Evolutionary conservation across 257 asterid genomes (phyloP).

Genomic region (Nemophila menziesii): DNA sequence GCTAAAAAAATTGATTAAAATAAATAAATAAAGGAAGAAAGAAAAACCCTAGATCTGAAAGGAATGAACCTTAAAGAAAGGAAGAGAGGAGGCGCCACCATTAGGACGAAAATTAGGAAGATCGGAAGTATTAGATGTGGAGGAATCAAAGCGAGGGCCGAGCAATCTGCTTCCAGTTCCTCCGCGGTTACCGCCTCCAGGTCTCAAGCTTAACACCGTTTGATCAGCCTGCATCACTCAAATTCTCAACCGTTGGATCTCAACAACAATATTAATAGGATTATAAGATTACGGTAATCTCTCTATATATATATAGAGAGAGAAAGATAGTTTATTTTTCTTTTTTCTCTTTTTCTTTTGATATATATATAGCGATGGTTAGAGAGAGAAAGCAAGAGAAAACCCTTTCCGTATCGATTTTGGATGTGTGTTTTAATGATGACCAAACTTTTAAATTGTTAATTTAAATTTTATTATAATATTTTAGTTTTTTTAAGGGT

Average conservation of each 20-base stretch:
- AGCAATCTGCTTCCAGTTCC: conserved; percentile 28
- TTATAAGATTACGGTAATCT: too few relatives aligned
- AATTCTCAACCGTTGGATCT: conserved; percentile 18
- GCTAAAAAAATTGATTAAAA: not conserved
- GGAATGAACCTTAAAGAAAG: conserved; percentile 15
- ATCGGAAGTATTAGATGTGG: conserved; percentile 20
- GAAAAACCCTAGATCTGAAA: conserved; percentile 14
- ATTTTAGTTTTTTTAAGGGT: too few relatives aligned
- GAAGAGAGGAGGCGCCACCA: conserved; percentile 20
- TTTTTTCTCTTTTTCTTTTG: too few relatives aligned
- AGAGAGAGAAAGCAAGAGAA: too few relatives aligned
- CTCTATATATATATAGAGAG: too few relatives aligned
- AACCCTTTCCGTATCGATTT: too few relatives aligned
- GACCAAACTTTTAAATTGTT: too few relatives aligned
- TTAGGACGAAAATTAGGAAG: conserved; percentile 20
- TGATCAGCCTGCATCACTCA: conserved; percentile 47
- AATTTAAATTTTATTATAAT: too few relatives aligned
- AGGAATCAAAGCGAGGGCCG: conserved; percentile 30
- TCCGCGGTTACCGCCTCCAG: conserved; percentile 26
- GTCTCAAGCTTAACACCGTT: conserved; percentile 42
- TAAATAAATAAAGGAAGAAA: not conserved
- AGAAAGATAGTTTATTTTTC: too few relatives aligned
- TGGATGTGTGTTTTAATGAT: too few relatives aligned
- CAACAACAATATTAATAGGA: not conserved
- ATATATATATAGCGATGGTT: too few relatives aligned